A percentile compares a stretch with the other conserved stretches of the same genome.
Conservation (phyloP, 1,284 basidiomycete species). For the Sporisorium graminicola region DNA sequence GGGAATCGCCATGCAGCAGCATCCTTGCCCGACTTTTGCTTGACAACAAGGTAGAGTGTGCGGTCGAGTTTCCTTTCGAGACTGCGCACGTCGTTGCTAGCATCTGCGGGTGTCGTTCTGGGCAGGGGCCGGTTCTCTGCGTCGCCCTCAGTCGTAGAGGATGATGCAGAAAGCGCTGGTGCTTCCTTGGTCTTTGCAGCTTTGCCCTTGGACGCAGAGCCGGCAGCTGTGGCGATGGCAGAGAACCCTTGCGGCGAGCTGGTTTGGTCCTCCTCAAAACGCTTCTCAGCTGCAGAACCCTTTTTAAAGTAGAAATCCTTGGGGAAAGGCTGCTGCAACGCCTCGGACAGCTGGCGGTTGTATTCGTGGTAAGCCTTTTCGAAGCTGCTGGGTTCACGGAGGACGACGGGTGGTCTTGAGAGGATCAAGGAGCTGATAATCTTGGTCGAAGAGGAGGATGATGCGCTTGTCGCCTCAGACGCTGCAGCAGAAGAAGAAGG, state of each 20-base stretch:
- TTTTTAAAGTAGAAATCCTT: conserved; percentile 95
- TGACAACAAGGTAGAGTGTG: conserved; percentile 86
- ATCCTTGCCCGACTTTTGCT: conserved; percentile 67
- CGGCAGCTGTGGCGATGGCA: conserved; percentile 18
- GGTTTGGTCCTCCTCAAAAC: conserved; percentile 75
- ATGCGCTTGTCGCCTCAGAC: conserved; percentile 11
- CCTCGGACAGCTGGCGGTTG: conserved; percentile 84
- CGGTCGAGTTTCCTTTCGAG: conserved; percentile 84
- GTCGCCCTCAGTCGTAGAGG: conserved; percentile 46
- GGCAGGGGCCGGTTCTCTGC: conserved; percentile 71
- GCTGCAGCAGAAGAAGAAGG: conserved; percentile 18
- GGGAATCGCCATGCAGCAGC: conserved; percentile 50
- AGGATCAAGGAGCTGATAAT: conserved; percentile 76
- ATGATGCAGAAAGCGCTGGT: neutral
- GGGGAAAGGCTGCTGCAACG: conserved; percentile 88
- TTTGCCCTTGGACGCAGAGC: conserved; percentile 17
- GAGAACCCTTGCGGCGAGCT: conserved; percentile 43
- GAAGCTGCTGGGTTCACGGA: conserved; percentile 80
- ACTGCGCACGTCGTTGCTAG: conserved; percentile 76
- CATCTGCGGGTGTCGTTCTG: conserved; percentile 75
- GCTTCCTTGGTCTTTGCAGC: conserved; percentile 21
- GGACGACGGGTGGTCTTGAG: conserved; percentile 85
- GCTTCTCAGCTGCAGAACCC: conserved; percentile 85
- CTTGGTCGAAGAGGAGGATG: conserved; percentile 23
- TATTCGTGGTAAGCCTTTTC: conserved; percentile 89